A percentile compares a stretch with the other conserved stretches of the same genome.
Evolutionary conservation across 176 grass and related monocot species (phyloP).

Genomic region (Ensete ventricosum): DNA sequence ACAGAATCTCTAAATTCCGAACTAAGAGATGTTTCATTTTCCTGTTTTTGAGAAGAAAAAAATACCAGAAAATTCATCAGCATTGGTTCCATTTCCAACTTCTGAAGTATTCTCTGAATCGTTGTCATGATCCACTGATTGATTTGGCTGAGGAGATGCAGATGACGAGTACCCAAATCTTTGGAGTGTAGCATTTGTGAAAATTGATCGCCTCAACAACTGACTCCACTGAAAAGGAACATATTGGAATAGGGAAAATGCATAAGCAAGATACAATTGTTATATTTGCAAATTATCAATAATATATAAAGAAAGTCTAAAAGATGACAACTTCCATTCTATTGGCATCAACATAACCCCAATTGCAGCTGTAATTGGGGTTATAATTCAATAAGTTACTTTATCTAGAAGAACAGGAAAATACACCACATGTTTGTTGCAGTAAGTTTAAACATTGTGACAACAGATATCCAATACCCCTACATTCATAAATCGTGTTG

Average conservation of each 20-base stretch:
- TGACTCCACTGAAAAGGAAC: constrained; percentile 18
- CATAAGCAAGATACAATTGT: not conserved
- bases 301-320: too few species aligned
- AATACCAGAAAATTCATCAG: constrained; percentile 10
- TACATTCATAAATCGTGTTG: too few species aligned
- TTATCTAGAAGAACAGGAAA: too few species aligned
- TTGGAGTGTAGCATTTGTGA: constrained; percentile 28
- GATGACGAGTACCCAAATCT: constrained; percentile 50
- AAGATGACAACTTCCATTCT: too few species aligned
- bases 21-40: constrained; percentile 11
- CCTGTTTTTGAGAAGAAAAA: constrained; percentile 26
- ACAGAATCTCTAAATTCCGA: not conserved
- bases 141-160: constrained; percentile 23
- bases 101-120: not conserved
- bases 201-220: constrained; percentile 30
- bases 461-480: too few species aligned
- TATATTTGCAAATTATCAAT: too few species aligned
- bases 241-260: constrained; percentile 12
- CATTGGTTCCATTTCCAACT: not conserved
- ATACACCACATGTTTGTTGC: too few species aligned
- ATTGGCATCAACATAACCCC: too few species aligned
- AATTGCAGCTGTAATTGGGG: too few species aligned
- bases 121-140: constrained; percentile 24
- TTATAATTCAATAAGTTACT: too few species aligned
- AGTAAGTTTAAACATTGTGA: too few species aligned